Evolutionary conservation across 495 filamentous ascomycete genomes (phyloP), one percentile per base, ranked within the genome.

Genomic region (Neurospora sp.): DNA sequence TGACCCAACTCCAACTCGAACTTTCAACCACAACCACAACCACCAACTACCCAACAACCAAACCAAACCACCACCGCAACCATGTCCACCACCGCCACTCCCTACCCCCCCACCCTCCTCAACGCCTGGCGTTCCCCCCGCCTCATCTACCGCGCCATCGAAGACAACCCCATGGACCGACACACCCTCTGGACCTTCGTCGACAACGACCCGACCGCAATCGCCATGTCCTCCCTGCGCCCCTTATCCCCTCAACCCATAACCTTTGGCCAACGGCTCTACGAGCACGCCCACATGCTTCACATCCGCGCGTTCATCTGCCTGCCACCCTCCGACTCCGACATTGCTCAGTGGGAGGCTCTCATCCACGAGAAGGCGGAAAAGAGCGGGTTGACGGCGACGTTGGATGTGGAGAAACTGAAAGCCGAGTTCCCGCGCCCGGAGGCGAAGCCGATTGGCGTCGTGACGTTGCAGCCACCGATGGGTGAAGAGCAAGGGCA

Each of bases 231-330:
- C 66, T 80, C 77, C 72, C 74, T 74, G 31, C 42, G 71, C 31
- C 77, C 78, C 8, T 71, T 75, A n/a, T 69, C 62, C 12, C 80
- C 83, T 3, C 72, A 75, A 71, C 80, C 72, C 72, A 70, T 71
- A 38, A 62, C 76, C 40, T 69, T 12, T 1, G 74, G 69, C 23
- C 23, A 27, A 44, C 72, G 74, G 0, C 73, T 75, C 9, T 74
- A 79, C 73, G 74, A 79, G 46, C 46, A 79, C 3, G 62, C 76
- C 5, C 78, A 83, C 18, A 76, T 82, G 12, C 76, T 76, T n/a
- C 72, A 84, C 5, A 76, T 87, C 16, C 79, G 78, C 49, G 83
- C 78, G 10, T 76, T 86, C 35, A 80, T 85, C 71, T 86, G 84
- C 66, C 78, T 85, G 0, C 76, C 79, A 0, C 71, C 80, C 70